Evolutionary conservation across 331 rosid genomes (phyloP), one percentile per base, ranked within the genome.

Genomic region (Pyrus hybrid): DNA sequence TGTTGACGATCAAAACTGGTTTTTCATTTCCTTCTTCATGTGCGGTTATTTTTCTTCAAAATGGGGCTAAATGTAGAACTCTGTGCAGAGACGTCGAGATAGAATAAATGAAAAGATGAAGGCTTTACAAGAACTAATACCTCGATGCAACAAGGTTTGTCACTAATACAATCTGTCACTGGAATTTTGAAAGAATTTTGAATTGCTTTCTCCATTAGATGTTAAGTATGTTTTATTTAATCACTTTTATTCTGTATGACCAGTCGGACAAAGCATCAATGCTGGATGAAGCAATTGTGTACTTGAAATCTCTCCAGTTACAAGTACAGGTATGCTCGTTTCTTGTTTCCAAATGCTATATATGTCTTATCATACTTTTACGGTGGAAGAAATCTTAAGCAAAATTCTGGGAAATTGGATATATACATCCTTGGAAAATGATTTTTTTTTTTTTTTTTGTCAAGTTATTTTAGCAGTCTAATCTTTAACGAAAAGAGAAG

Each of bases 181-280:
- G 8, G 8, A 67, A 37, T 68, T 64, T 66, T 21, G 26, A 7
- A 23, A 70, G 56, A 56, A 71, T 82, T 26, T 64, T 56, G 32
- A 51, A 67, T 41, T 51, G 56, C 49, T 20, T 60, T 45, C 3
- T 13, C 5, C 3, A 5, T 35, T 70, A 13, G 16, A 22, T 64
- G 63, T 47, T 21, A 67, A 13, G 33, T 33, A 7, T 8, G 49
- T 45, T 47, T 62, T 63, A 35, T 22, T 47, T 64, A 13, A 21
- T 49, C 78, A 30, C 6, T 10, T n/a, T 47, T 77, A 13, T 45
- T 75, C 72, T 80, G 76, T 63, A 76, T 84, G 11, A 76, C 32
- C 84, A 93, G 98, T 88, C 96, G 1, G 98, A 91, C 82, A 93
- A 93, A 80, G 98, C 98, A 66, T 93, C 98, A 28, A 93, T 93